Evolutionary conservation across 768 basidiomycete genomes (phyloP).

Genomic region (Hericium erinaceus): DNA sequence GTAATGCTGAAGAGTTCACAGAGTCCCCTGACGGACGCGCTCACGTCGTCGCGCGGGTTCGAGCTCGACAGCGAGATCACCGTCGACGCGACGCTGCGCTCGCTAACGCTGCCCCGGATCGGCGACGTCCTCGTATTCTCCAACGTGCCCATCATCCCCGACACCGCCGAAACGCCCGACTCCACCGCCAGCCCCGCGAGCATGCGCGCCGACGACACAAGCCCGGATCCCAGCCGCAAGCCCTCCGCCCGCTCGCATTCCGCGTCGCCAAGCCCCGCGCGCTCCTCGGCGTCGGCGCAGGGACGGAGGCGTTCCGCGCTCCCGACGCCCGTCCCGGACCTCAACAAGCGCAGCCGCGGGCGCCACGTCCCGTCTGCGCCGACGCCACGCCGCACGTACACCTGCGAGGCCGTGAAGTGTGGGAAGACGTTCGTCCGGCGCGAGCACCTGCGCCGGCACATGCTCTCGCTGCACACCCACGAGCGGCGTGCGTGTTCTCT

Average conservation of each 20-base stretch:
- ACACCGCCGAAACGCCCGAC: not conserved
- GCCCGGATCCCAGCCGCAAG: not conserved
- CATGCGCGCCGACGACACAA: not conserved
- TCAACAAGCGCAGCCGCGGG: not conserved
- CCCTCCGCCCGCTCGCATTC: not conserved
- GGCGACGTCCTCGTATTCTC: not conserved
- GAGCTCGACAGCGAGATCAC: too few species aligned
- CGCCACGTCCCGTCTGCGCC: not conserved
- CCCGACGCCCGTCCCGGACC: not conserved
- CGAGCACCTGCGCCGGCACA: not conserved
- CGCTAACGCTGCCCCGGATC: not conserved
- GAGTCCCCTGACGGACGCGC: not conserved
- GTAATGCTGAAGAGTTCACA: not conserved
- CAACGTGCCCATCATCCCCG: not conserved
- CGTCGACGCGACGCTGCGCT: too few species aligned
- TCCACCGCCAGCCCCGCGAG: not conserved
- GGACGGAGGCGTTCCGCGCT: not conserved
- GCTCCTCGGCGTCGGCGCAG: not conserved
- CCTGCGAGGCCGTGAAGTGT: not conserved
- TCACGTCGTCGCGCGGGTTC: not conserved
- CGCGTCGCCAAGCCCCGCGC: not conserved
- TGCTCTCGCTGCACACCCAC: not conserved
- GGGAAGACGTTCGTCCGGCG: not conserved
- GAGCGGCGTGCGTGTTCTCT: not conserved
- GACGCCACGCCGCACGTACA: conserved; percentile 8